Evolutionary conservation across 139 green algal genomes (phyloP), one percentile per base, ranked within the genome.

Genomic region (Nannochloris sp.): DNA sequence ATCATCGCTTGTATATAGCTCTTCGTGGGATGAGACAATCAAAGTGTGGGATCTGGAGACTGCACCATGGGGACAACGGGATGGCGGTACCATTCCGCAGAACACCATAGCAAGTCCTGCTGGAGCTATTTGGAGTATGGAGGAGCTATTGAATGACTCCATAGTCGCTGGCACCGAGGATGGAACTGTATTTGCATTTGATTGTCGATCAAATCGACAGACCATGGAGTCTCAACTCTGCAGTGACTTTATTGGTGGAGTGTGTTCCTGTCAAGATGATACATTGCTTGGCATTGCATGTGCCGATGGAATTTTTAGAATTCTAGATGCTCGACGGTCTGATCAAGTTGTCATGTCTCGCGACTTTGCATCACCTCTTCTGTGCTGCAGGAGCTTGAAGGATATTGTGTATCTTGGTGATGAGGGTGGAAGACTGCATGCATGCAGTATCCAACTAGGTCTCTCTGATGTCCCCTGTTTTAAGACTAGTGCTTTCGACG

Each of bases 341-440:
- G 75, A 71, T 16, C 44, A 48, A 7, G 14, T 15, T 21, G 55
- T 66, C 10, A 40, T 57, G 3, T 48, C 65, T 5, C 56, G 57
- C 15, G 57, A 61, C 4, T 81, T 72, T 23, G 71, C 67, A 4
- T 48, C 68, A 6, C 64, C 83, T 16, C 60, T 93, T 58, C 62
- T 72, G n/a, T 91, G 85, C 75, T 78, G 68, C 25, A 23, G 61
- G 4, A 74, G 67, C 4, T 78, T 89, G 44, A 77, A 67, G 5
- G 3, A 54, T 18, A 18, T 84, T 37, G 69, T 74, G 16, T 25
- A 87, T 24, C 75, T 62, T 16, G 86, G 85, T 3, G 64, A 60
- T 5, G 79, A 92, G 55, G 44, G 55, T 18, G 85, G 86, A 19
- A 25, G 44, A 48, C 31, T 63, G 60, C 71, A 78, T 40, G n/a